Conservation (phyloP, 768 basidiomycete genomes). For the Leccinum pellstonianum region DNA sequence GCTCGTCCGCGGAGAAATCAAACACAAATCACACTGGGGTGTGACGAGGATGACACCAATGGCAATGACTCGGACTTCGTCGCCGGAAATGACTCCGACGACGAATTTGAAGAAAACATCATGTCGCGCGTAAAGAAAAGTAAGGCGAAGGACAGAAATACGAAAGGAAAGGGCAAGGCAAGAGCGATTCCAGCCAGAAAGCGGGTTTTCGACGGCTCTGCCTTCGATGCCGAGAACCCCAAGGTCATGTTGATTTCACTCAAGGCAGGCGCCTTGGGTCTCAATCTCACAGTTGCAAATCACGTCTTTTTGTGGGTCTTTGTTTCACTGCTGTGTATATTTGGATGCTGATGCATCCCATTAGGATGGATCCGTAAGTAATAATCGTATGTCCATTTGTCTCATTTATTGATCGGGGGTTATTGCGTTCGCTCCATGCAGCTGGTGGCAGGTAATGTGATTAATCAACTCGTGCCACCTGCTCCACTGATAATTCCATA, state of each 20-base stretch:
- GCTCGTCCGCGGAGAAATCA: constrained; percentile 6
- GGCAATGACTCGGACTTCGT: constrained; percentile 39
- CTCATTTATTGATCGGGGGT: constrained; percentile 14
- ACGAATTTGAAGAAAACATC: constrained; percentile 31
- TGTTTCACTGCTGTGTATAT: not conserved
- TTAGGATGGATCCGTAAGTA: constrained; percentile 81
- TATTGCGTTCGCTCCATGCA: constrained; percentile 25
- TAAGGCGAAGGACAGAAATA: constrained; percentile 37
- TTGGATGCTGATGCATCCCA: constrained; percentile 9
- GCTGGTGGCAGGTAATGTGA: constrained; percentile 71
- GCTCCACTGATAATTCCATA: constrained; percentile 26
- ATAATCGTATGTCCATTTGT: not conserved
- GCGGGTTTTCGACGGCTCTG: constrained; percentile 19
- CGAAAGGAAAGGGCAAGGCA: constrained; percentile 39
- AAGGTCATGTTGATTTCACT: constrained; percentile 84
- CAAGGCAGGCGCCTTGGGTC: constrained; percentile 82
- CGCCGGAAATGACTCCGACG: constrained; percentile 27
- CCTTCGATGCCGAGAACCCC: constrained; percentile 49
- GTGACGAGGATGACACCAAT: constrained; percentile 19
- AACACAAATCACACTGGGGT: constrained; percentile 1
- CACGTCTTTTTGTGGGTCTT: constrained; percentile 73
- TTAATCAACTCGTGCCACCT: not conserved
- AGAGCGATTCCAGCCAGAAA: constrained; percentile 19
- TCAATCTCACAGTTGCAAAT: constrained; percentile 88
- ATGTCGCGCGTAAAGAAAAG: constrained; percentile 32